Conservation (phyloP, 345 rosid genomes). For the Linum lewisii region DNA sequence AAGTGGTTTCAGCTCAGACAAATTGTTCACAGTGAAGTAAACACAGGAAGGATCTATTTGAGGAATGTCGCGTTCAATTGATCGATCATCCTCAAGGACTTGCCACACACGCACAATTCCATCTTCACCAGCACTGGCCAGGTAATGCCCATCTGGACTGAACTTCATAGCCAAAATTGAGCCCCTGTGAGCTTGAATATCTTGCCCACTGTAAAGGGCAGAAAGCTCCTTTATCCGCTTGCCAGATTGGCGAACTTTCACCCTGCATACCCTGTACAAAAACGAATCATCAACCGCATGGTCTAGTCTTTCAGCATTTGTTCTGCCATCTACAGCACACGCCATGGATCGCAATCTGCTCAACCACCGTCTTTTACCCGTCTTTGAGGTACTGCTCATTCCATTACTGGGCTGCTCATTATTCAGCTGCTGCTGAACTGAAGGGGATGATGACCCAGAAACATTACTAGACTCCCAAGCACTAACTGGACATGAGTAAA, state of each 20-base stretch:
- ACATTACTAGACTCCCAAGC: slow-evolving; percentile 9
- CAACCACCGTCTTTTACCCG: slow-evolving; percentile 53
- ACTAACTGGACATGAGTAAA: slow-evolving; percentile 12
- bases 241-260: slow-evolving; percentile 52
- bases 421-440: slow-evolving; percentile 20
- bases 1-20: slow-evolving; percentile 59
- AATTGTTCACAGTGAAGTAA: slow-evolving; percentile 63
- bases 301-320: slow-evolving; percentile 27
- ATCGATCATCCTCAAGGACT: slow-evolving; percentile 58
- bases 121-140: slow-evolving; percentile 77
- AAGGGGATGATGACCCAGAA: slow-evolving; percentile 15
- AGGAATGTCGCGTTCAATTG: slow-evolving; percentile 49
- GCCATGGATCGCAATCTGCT: slow-evolving; percentile 43
- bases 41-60: slow-evolving; percentile 66
- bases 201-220: slow-evolving; percentile 61
- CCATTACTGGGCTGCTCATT: too few species aligned
- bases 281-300: slow-evolving; percentile 19
- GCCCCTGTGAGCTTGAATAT: slow-evolving; percentile 68
- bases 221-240: slow-evolving; percentile 64
- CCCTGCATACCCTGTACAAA: slow-evolving; percentile 38
- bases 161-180: slow-evolving; percentile 64
- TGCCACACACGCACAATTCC: slow-evolving; percentile 55
- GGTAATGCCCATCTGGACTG: slow-evolving; percentile 73
- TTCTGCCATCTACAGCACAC: slow-evolving; percentile 39
- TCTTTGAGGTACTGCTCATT: slow-evolving; percentile 18